Percentiles rank a stretch among this genome's conserved stretches.
These are phyloP conservation scores for Penicillium arizonense DNA, from an alignment of 495 filamentous ascomycete genomes.

Conservation along the genomic window DNA sequence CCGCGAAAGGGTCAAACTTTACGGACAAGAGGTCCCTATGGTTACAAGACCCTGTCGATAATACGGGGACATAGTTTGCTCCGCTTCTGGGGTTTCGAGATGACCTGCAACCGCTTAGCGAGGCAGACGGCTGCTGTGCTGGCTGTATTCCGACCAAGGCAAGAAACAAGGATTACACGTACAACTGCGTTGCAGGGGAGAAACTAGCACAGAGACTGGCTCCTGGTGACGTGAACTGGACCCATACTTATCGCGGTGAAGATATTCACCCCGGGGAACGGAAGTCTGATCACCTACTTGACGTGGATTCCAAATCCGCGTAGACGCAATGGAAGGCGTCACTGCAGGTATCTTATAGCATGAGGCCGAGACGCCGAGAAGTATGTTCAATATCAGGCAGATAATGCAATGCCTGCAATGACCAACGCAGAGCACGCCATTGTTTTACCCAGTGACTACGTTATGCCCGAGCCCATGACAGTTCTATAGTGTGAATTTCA, in stretches of 20 bases:
- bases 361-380: not conserved
- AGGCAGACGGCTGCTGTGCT: slow-evolving; percentile 7
- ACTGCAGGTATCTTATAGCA: no score
- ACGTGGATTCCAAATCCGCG: no score
- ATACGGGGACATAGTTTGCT: not conserved
- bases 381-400: not conserved
- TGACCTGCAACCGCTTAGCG: slow-evolving; percentile 3
- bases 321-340: no score
- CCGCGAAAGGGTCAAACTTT: not conserved
- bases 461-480: not conserved
- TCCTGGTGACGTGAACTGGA: not conserved
- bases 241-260: no score
- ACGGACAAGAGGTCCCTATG: not conserved
- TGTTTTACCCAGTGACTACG: not conserved
- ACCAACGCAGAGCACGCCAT: not conserved
- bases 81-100: not conserved
- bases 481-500: not conserved
- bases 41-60: not conserved
- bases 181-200: not conserved
- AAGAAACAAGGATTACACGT: not conserved
- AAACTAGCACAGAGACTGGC: not conserved
- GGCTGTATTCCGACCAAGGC: slow-evolving; percentile 5
- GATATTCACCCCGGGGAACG: no score
- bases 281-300: no score
- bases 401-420: not conserved